These are phyloP conservation scores for Tilletia setariae DNA, from an alignment of 1,284 basidiomycete genomes.

Conservation along the genomic window DNA sequence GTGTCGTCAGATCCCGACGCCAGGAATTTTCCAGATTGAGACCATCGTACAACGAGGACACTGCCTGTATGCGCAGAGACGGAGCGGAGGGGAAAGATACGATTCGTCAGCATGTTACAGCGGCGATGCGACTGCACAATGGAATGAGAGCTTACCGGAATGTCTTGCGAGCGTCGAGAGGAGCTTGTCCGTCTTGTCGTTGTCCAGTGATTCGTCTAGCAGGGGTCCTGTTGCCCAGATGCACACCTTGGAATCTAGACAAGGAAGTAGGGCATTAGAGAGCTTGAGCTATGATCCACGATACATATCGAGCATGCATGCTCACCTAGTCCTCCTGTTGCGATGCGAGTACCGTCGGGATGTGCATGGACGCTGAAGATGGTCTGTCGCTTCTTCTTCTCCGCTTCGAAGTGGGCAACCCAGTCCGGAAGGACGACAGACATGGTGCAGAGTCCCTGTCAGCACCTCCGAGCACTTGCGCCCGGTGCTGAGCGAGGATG, in stretches of 20 bases:
- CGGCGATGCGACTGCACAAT: neutral
- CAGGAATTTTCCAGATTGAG: slow-evolving; percentile 85
- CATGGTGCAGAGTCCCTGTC: neutral
- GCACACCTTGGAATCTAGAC: slow-evolving; percentile 79
- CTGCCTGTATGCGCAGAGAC: slow-evolving; percentile 60
- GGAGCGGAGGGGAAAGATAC: neutral
- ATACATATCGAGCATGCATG: no score
- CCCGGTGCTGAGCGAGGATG: no score
- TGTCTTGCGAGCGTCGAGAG: slow-evolving; percentile 90
- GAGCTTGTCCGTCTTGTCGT: slow-evolving; percentile 66
- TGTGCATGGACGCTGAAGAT: slow-evolving; percentile 93
- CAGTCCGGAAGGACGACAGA: slow-evolving; percentile 47
- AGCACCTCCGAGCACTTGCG: no score
- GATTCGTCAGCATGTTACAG: neutral
- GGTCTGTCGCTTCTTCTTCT: slow-evolving; percentile 69
- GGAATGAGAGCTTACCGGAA: slow-evolving; percentile 61
- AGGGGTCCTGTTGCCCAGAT: slow-evolving; percentile 97
- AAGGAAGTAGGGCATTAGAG: neutral
- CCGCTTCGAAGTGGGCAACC: slow-evolving; percentile 49
- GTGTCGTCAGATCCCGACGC: slow-evolving; percentile 95
- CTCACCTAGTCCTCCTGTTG: slow-evolving; percentile 77
- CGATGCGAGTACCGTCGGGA: slow-evolving; percentile 90
- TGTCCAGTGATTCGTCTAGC: slow-evolving; percentile 69
- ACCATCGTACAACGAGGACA: slow-evolving; percentile 92
- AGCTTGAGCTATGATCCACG: no score